Base-by-base conservation (phyloP, 257 asterid species). In the Linderniella brevidens region DNA sequence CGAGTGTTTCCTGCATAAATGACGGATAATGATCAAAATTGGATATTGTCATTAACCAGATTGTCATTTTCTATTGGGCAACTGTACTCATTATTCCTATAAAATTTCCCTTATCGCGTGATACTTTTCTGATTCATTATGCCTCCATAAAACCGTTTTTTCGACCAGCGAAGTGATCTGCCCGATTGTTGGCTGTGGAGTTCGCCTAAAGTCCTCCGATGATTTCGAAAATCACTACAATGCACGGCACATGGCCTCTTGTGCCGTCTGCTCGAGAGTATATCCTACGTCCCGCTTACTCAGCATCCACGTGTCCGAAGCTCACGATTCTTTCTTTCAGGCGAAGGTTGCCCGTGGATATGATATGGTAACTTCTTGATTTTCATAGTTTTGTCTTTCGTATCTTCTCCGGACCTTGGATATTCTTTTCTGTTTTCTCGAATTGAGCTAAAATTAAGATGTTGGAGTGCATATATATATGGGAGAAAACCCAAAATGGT, bases 291-390 rank as follows among this genome's bases (percentile, higher is more conserved):
- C 95, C 25, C 93, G 75, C 36, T 69, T 88, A 62, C 93, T 88
- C 58, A 78, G 92, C 58, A 74, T 88, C 57, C 97, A 88, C 54
- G 72, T 88, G n/a, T 84, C 97, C 20, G 95, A 83, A 72, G 83
- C 71, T 53, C 95, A 84, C 53, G 95, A 84, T 79, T 88, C 95
- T 45, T 88, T 83, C 76, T 88, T 88, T 47, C 80, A 88, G 65
- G 95, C 95, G 57, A 88, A 88, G 70, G 95, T 73, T 62, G 79
- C 86, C 19, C 86, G 95, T 56, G 97, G 97, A 32, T 76, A 36
- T 64, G 63, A 83, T 37, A 78, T 84, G 97, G 97, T 88, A 74
- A 61, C 20, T 37, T 55, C 54, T 52, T 42, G 19, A 50, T 17
- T 36, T 8, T 37, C 40, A 37, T 37, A 37, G n/a, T n/a, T n/a